Base-by-base conservation (phyloP, 208 protist species). In the Crithidia fasciculata region DNA sequence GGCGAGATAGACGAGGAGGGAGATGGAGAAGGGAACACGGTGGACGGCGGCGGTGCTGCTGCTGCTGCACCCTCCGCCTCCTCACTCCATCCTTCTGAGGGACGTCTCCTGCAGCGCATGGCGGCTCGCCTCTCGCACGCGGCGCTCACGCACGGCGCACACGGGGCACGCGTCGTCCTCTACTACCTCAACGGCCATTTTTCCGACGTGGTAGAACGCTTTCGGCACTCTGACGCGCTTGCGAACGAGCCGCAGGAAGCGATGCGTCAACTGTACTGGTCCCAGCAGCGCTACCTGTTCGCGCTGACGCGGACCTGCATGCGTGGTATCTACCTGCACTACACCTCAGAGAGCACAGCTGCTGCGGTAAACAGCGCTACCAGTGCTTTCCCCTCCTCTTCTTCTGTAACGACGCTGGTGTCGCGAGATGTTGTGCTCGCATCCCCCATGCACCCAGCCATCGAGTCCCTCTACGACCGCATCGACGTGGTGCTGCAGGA, bases 401-500 rank as follows among this genome's bases (percentile, higher is more conserved):
- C 9, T 5, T n/a, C 62, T 19, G 0, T 49, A 2, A 2, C 45
- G 7, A 15, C 45, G 45, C 12, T 15, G 7, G 7, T 49, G 12
- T 49, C 28, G 43, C 16, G 13, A 9, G 74, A 80, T 36, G 54
- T 74, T 10, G 54, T 74, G 8, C 61, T 63, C 6, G 52, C 67
- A 0, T 47, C 63, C 5, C 74, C 74, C 8, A 69, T 80, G 61
- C 18, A 74, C 49, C 18, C 68, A 8, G 57, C 74, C 0, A 52
- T 94, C n/a, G 60, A 75, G 19, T 44, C 71, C 15, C 15, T 95
- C 3, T 82, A 88, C 39, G 69, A 83, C 10, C 72, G 76, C 15
- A 58, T 92, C n/a, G 88, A 94, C 58, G 82, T 84, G 4, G 56
- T 89, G 3, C 83, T 94, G 19, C 92, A 96, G 78, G 55, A 80